A percentile compares a stretch with the other conserved stretches of the same genome.
Evolutionary conservation across 768 basidiomycete genomes (phyloP).

Genomic region (Leccinum arenicola): DNA sequence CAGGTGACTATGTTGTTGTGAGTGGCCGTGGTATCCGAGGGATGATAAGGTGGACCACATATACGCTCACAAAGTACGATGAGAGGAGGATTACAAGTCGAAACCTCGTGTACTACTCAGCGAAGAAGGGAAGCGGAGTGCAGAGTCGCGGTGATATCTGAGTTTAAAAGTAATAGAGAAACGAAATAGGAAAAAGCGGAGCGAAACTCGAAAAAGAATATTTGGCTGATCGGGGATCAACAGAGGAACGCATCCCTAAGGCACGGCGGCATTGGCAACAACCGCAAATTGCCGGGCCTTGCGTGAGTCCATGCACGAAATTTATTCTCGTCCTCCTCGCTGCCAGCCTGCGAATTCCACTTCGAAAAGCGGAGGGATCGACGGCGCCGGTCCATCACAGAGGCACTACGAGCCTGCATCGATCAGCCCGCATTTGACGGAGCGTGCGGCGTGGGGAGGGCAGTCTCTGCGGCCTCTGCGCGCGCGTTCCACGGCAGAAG

Average conservation of each 20-base stretch:
- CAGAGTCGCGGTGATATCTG: constrained; percentile 29
- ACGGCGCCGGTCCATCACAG: background rate
- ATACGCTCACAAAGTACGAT: background rate
- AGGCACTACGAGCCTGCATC: background rate
- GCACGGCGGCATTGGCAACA: constrained; percentile 28
- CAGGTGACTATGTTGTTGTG: constrained; percentile 13
- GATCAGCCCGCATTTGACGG: background rate
- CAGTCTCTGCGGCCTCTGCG: background rate
- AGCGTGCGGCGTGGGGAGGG: constrained; percentile 1
- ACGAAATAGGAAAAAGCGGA: constrained; percentile 27
- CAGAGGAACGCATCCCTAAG: constrained; percentile 36
- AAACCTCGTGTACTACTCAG: constrained; percentile 12
- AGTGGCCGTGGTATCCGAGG: constrained; percentile 20
- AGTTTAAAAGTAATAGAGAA: constrained; percentile 13
- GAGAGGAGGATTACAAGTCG: background rate
- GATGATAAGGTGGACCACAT: background rate
- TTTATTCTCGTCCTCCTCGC: background rate
- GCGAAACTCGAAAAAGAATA: constrained; percentile 32
- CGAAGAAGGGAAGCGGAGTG: constrained; percentile 15
- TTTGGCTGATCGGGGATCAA: constrained; percentile 65
- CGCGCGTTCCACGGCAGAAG: constrained; percentile 11
- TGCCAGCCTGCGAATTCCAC: background rate
- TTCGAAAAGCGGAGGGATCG: background rate
- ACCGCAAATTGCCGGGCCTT: constrained; percentile 30
- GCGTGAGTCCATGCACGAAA: constrained; percentile 3